phyloP scores from a whole-genome alignment of 2,329 filamentous ascomycete species.

The Calonectria pseudoturangicola region DNA sequence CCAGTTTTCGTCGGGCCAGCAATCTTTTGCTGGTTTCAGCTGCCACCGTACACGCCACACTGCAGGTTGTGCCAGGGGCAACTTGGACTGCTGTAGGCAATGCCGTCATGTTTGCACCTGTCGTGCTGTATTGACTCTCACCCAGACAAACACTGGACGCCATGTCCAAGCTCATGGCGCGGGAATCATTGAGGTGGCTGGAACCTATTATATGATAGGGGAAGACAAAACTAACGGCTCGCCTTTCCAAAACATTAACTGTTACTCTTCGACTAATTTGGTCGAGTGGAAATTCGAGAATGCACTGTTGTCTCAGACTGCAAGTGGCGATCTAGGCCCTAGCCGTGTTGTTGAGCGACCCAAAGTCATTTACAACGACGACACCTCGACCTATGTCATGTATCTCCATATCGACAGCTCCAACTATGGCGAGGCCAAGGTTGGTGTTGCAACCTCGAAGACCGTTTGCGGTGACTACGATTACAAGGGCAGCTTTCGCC shows the following conservation, averaged over 20 bases:
- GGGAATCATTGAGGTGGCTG: constrained; percentile 73
- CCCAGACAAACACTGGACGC: constrained; percentile 65
- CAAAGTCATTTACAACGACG: constrained; percentile 80
- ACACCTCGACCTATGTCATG: constrained; percentile 79
- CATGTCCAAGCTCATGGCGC: constrained; percentile 81
- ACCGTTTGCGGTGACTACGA: constrained; percentile 77
- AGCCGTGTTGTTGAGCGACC: constrained; percentile 79
- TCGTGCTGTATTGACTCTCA: not conserved
- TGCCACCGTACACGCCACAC: constrained; percentile 12
- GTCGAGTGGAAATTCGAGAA: constrained; percentile 79
- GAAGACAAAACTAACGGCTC: constrained; percentile 81
- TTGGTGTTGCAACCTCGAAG: constrained; percentile 77
- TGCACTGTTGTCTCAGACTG: constrained; percentile 72
- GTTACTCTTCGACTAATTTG: constrained; percentile 78
- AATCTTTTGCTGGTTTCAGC: constrained; percentile 12
- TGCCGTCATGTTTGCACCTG: rapidly evolving
- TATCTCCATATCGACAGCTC: constrained; percentile 80
- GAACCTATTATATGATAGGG: constrained; percentile 80
- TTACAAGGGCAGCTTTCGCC: constrained; percentile 60
- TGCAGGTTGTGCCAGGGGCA: constrained; percentile 63
- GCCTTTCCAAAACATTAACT: constrained; percentile 79
- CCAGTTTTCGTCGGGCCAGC: constrained; percentile 19
- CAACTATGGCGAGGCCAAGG: constrained; percentile 77
- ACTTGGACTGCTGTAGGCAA: constrained; percentile 66
- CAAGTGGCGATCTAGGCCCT: constrained; percentile 74